A percentile compares a stretch with the other conserved stretches of the same genome.
Conservation (phyloP, 2,329 filamentous ascomycete genomes). For the Diplodia corticola region DNA sequence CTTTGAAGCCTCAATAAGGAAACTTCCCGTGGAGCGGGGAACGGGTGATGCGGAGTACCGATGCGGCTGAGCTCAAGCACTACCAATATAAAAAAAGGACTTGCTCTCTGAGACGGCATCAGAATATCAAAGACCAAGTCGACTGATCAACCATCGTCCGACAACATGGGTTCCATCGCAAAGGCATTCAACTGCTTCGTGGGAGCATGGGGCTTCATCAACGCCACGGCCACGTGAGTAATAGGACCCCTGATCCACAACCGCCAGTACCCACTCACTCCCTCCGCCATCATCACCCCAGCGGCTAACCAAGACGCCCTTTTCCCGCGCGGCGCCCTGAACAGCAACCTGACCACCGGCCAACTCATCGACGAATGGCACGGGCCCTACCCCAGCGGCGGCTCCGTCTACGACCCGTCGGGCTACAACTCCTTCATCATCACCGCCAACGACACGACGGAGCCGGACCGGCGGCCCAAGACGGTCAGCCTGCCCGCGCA, state of each 20-base stretch:
- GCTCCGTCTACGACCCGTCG: slow-evolving; percentile 1
- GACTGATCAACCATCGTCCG: too few species aligned
- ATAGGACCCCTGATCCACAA: not conserved
- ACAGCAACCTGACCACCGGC: slow-evolving; percentile 6
- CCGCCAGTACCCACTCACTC: not conserved
- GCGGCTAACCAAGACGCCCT: not conserved
- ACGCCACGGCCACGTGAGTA: not conserved
- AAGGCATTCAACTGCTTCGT: not conserved
- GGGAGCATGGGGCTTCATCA: not conserved
- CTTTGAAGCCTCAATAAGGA: not conserved
- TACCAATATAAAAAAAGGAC: not conserved
- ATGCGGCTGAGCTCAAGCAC: not conserved
- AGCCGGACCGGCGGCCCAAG: not conserved
- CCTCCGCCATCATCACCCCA: too few species aligned
- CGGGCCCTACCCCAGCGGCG: slow-evolving; percentile 2
- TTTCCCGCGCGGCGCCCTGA: too few species aligned
- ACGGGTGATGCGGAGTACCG: not conserved
- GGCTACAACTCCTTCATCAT: slow-evolving; percentile 3
- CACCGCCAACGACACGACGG: slow-evolving; percentile 11
- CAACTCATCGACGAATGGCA: slow-evolving; percentile 8
- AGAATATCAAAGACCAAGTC: not conserved
- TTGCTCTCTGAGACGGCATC: not conserved
- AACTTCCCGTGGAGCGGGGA: not conserved
- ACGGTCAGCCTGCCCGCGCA: not conserved
- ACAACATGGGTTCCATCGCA: not conserved